phyloP scores from a whole-genome alignment of 1,284 basidiomycete genomes.

The Peniophora sp. region DNA sequence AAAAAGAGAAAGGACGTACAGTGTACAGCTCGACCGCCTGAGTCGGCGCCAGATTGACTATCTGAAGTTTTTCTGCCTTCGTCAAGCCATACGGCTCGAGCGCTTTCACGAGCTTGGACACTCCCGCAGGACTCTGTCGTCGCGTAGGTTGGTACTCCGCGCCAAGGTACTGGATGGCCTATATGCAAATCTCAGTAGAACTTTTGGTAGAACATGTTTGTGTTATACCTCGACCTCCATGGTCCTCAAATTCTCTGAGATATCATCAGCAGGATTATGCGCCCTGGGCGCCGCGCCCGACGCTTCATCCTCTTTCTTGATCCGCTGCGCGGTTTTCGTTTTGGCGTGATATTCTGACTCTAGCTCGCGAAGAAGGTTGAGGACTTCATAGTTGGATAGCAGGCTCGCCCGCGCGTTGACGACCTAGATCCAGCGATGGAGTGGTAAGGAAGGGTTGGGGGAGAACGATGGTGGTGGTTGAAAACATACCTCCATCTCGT shows the following conservation, averaged over 20 bases:
- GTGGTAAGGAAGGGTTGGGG: too few species aligned
- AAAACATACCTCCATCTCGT: too few species aligned
- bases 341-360: conserved; percentile 66
- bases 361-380: conserved; percentile 69
- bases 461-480: too few species aligned
- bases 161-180: conserved; percentile 82
- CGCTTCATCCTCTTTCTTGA: conserved; percentile 66
- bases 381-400: conserved; percentile 82
- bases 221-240: conserved; percentile 77
- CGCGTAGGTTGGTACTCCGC: conserved; percentile 64
- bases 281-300: conserved; percentile 21
- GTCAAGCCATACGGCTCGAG: conserved; percentile 72
- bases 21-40: conserved; percentile 85
- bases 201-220: not conserved
- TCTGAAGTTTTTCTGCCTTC: conserved; percentile 86
- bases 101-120: conserved; percentile 58
- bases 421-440: conserved; percentile 43
- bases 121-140: conserved; percentile 58
- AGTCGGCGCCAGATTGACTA: conserved; percentile 82
- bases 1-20: conserved; percentile 39
- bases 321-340: conserved; percentile 51
- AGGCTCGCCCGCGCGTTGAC: conserved; percentile 72
- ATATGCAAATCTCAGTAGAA: conserved; percentile 1
- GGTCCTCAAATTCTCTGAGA: conserved; percentile 79
- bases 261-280: conserved; percentile 32